These are phyloP conservation scores for Lentinula aciculospora DNA, from an alignment of 768 basidiomycete species.

Conservation along the genomic window DNA sequence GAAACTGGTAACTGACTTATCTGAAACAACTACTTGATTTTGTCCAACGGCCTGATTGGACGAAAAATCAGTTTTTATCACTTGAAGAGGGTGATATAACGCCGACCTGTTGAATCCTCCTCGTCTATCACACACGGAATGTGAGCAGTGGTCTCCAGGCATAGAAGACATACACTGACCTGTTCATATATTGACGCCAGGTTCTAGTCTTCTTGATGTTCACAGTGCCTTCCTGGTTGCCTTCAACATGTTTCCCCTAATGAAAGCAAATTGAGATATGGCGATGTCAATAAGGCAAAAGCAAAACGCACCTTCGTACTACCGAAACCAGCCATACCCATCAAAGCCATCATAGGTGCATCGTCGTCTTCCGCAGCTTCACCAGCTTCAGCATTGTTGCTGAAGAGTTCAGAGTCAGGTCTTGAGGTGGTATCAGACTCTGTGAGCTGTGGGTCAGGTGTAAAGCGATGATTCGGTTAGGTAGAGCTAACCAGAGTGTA, in stretches of 20 bases:
- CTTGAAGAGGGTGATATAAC: neutral
- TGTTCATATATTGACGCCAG: slow-evolving; percentile 99
- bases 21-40: slow-evolving; percentile 65
- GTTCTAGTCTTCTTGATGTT: slow-evolving; percentile 79
- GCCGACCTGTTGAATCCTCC: slow-evolving; percentile 80
- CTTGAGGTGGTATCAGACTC: slow-evolving; percentile 17
- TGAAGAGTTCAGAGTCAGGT: slow-evolving; percentile 29
- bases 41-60: slow-evolving; percentile 75
- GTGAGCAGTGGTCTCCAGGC: slow-evolving; percentile 9
- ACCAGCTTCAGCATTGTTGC: slow-evolving; percentile 36
- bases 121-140: slow-evolving; percentile 37
- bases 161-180: slow-evolving; percentile 37
- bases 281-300: neutral
- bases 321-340: slow-evolving; percentile 88
- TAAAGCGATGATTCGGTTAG: neutral
- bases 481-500: neutral
- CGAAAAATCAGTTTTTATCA: slow-evolving; percentile 12
- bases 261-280: neutral
- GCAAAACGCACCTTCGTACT: slow-evolving; percentile 67
- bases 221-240: slow-evolving; percentile 72
- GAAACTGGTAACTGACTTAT: neutral
- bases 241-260: slow-evolving; percentile 74
- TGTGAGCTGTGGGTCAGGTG: slow-evolving; percentile 11
- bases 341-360: slow-evolving; percentile 80
- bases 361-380: slow-evolving; percentile 61